Evolutionary conservation across 192 early-diverging fungal species (phyloP), one percentile per base, ranked within the genome.

Genomic region (Gaertneriomyces sp.): DNA sequence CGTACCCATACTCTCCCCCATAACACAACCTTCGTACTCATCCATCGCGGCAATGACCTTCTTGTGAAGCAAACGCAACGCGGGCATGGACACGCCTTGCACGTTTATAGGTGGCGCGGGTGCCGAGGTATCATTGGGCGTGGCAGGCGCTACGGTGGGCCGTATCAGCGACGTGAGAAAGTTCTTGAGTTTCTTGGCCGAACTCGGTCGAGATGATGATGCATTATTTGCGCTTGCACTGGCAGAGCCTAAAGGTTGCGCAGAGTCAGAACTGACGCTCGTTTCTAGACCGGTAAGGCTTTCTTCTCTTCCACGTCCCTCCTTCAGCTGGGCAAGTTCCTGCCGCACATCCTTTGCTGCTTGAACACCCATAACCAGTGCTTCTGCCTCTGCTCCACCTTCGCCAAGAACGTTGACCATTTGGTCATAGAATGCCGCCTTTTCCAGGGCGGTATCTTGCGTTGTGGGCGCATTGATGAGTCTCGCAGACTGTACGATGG

Each of bases 61-160:
- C 39, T 68, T 64, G 43, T 78, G 72, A 7, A 78, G 45, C 43
- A 78, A 67, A 0, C 76, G 68, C n/a, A 74, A 42, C 46, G 73
- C 62, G 39, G 69, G 50, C 68, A 77, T 73, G 4, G 69, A 70
- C 42, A 50, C 33, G 10, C 66, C 66, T 46, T 60, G n/a, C 38
- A 39, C 17, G 5, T 45, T 19, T 52, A 38, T 14, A 3, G 10
- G 17, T 55, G 61, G 10, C 0, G 46, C 46, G 42, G 61, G 61
- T 12, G 11, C 61, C 40, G 20, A 25, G 4, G 46, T 33, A 17
- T n/a, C 14, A 16, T 57, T 40, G 20, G 19, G 10, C 11, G 68
- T 40, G 0, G 64, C 42, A 5, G 71, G 71, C 20, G 45, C 52
- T 42, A 73, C 63, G 12, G 68, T 54, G 9, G 45, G 60, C 16